A percentile compares a stretch with the other conserved stretches of the same genome.
Evolutionary conservation across 176 grass and related monocot species (phyloP).

Genomic region (Oropetium thomaeum): DNA sequence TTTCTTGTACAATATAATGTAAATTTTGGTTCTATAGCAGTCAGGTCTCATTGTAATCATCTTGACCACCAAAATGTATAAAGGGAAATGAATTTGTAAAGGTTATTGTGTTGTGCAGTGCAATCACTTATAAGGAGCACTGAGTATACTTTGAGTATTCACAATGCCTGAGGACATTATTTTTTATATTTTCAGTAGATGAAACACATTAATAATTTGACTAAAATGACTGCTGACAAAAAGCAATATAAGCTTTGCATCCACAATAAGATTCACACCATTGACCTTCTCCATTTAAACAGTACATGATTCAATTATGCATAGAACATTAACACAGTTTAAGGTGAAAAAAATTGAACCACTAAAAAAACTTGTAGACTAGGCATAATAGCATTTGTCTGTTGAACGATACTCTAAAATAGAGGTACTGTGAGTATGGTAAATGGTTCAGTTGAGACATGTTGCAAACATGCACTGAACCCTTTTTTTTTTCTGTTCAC

Average conservation of each 20-base stretch:
- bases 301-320: neutral
- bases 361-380: neutral
- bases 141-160: neutral
- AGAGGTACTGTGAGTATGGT: neutral
- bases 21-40: neutral
- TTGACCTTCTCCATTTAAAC: neutral
- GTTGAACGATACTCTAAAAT: slow-evolving; percentile 1
- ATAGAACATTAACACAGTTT: neutral
- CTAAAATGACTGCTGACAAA: neutral
- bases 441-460: neutral
- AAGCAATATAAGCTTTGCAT: neutral
- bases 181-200: neutral
- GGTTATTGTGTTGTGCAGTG: slow-evolving; percentile 21
- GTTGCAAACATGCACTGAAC: neutral
- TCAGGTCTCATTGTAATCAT: slow-evolving; percentile 29
- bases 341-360: neutral
- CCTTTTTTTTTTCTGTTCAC: neutral
- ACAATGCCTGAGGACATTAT: neutral
- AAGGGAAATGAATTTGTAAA: slow-evolving; percentile 16
- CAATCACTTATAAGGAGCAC: slow-evolving; percentile 19
- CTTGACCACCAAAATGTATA: slow-evolving; percentile 17
- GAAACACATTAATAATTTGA: neutral
- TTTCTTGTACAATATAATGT: slow-evolving; percentile 6
- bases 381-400: neutral
- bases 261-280: neutral